Percentiles rank a stretch among this genome's conserved stretches.
phyloP scores from a whole-genome alignment of 306 rosid genomes.

The Adenanthera pavonina region DNA sequence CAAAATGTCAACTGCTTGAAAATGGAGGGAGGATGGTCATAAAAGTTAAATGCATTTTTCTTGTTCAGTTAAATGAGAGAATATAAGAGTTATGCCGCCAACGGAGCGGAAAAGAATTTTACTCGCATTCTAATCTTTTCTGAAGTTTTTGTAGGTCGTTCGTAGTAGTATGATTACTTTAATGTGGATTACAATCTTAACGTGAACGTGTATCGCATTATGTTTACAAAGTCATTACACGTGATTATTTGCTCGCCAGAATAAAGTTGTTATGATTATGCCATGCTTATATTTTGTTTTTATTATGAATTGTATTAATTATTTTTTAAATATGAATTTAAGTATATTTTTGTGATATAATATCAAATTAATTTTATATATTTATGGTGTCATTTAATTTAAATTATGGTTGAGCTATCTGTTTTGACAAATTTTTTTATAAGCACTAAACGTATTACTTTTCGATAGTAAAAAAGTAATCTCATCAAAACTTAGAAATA shows the following conservation, averaged over 20 bases:
- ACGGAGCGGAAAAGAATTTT: not conserved
- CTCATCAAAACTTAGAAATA: too few relatives aligned
- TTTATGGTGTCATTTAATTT: too few relatives aligned
- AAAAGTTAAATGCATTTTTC: not conserved
- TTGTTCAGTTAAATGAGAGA: not conserved
- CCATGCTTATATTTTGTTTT: not conserved
- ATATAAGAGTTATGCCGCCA: not conserved
- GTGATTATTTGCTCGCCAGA: not conserved
- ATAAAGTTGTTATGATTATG: not conserved
- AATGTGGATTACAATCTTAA: not conserved
- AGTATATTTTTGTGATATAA: not conserved
- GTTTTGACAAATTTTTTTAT: too few relatives aligned
- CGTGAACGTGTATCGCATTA: not conserved
- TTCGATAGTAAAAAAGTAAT: too few relatives aligned
- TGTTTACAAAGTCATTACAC: not conserved
- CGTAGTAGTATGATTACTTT: not conserved
- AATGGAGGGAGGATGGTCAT: too few relatives aligned
- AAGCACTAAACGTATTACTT: too few relatives aligned
- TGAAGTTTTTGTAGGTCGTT: not conserved
- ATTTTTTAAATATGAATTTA: not conserved
- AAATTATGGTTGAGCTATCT: not conserved
- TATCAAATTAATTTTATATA: too few relatives aligned
- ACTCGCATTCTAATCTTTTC: not conserved
- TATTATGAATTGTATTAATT: not conserved
- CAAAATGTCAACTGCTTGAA: too few relatives aligned